Evolutionary conservation across 306 rosid genomes (phyloP).

Genomic region (Vigna trinervia): DNA sequence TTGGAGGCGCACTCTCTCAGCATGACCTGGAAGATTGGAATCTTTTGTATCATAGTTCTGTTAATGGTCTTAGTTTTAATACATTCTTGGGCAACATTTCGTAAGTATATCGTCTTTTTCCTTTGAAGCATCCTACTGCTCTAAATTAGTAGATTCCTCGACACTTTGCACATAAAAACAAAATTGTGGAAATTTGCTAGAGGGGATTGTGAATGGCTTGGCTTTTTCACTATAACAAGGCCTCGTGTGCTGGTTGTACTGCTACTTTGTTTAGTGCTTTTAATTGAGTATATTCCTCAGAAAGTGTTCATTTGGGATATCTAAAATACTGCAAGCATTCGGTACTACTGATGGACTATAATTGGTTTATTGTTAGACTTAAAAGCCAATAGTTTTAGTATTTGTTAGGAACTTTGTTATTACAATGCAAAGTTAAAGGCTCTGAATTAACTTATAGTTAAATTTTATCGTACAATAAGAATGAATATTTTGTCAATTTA

Average conservation of each 20-base stretch:
- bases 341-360: slow-evolving; percentile 1
- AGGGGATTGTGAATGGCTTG: slow-evolving; percentile 16
- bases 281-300: not conserved
- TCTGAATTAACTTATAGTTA: not conserved
- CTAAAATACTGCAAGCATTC: not conserved
- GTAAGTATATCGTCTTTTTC: slow-evolving; percentile 60
- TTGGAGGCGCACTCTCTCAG: slow-evolving; percentile 88
- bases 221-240: not conserved
- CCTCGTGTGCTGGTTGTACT: not conserved
- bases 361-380: slow-evolving; percentile 8
- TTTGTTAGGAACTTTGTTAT: not conserved
- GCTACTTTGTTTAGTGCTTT: not conserved
- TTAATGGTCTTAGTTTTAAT: slow-evolving; percentile 86
- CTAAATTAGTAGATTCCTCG: slow-evolving; percentile 15
- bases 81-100: slow-evolving; percentile 84
- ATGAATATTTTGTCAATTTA: slow-evolving; percentile 10
- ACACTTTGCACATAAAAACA: not conserved
- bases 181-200: slow-evolving; percentile 6
- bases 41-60: slow-evolving; percentile 88
- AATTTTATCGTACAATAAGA: slow-evolving; percentile 11
- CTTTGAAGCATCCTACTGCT: slow-evolving; percentile 14
- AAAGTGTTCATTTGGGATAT: not conserved
- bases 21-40: slow-evolving; percentile 86
- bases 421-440: not conserved
- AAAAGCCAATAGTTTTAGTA: slow-evolving; percentile 20